phyloP scores from a whole-genome alignment of 2,329 filamentous ascomycete species.

The Aspergillus clavatus region DNA sequence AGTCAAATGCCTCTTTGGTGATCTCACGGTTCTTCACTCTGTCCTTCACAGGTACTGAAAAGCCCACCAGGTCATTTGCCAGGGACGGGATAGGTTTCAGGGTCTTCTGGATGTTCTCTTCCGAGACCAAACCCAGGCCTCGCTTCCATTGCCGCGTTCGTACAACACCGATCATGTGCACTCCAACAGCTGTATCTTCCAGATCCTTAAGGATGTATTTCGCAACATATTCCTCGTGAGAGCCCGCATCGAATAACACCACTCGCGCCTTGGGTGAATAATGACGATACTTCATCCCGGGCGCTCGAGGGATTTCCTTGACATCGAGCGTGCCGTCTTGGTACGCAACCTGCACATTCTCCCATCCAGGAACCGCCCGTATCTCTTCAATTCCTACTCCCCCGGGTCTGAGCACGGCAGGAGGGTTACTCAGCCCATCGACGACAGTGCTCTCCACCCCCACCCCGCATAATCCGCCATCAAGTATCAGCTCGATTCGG shows the following conservation, averaged over 20 bases:
- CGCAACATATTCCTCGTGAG: constrained; percentile 23
- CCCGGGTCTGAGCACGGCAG: constrained; percentile 77
- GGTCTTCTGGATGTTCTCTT: constrained; percentile 19
- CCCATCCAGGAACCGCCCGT: constrained; percentile 71
- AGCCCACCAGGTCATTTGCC: constrained; percentile 24
- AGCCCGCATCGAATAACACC: constrained; percentile 67
- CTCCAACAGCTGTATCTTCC: constrained; percentile 25
- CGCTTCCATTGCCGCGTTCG: constrained; percentile 35
- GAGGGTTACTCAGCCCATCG: constrained; percentile 77
- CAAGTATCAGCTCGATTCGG: constrained; percentile 78
- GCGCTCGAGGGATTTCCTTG: constrained; percentile 67
- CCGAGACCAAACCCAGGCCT: constrained; percentile 25
- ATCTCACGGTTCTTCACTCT: constrained; percentile 13
- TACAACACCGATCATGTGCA: constrained; percentile 36
- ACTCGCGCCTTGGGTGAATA: constrained; percentile 90
- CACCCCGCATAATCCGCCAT: constrained; percentile 79
- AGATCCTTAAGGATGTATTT: constrained; percentile 32
- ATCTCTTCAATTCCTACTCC: constrained; percentile 81
- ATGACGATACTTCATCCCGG: constrained; percentile 98
- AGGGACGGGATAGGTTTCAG: constrained; percentile 20
- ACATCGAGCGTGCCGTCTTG: constrained; percentile 67
- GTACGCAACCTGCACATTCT: constrained; percentile 70
- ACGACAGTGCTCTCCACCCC: constrained; percentile 97
- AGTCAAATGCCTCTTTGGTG: constrained; percentile 54
- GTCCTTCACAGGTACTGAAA: constrained; percentile 25